Conservation (phyloP, 1,284 basidiomycete genomes). For the Malassezia dermatis region DNA sequence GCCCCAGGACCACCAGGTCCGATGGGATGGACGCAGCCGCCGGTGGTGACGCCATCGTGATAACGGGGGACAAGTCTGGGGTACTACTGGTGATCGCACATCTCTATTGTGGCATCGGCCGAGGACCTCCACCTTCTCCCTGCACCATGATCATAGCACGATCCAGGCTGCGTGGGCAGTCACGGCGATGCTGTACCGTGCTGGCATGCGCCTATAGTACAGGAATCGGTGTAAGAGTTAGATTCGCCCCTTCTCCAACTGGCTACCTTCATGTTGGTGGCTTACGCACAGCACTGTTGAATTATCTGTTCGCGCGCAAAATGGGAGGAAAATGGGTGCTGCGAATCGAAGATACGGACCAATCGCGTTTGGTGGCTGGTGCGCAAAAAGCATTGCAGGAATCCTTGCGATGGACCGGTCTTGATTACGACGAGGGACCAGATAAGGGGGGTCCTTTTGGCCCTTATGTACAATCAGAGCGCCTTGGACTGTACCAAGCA, state of each 20-base stretch:
- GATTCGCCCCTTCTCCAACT: slow-evolving; percentile 95
- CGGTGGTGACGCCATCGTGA: background rate
- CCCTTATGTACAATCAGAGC: slow-evolving; percentile 61
- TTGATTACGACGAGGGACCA: slow-evolving; percentile 80
- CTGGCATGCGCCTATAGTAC: background rate
- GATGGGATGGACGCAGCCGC: slow-evolving; percentile 20
- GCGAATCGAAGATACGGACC: slow-evolving; percentile 88
- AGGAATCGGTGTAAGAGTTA: slow-evolving; percentile 51
- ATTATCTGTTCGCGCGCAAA: slow-evolving; percentile 73
- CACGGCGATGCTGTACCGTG: background rate
- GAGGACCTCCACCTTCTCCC: background rate
- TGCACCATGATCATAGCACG: background rate
- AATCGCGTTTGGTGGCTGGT: slow-evolving; percentile 57
- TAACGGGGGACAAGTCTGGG: background rate
- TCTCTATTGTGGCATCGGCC: background rate
- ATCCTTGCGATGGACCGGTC: slow-evolving; percentile 79
- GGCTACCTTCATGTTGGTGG: slow-evolving; percentile 89
- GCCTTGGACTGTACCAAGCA: slow-evolving; percentile 67
- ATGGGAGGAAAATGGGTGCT: slow-evolving; percentile 76
- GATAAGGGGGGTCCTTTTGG: slow-evolving; percentile 44
- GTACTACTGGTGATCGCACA: background rate
- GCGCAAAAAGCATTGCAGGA: slow-evolving; percentile 69
- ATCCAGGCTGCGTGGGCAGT: background rate
- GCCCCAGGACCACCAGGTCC: slow-evolving; percentile 34
- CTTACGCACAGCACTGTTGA: slow-evolving; percentile 87